Evolutionary conservation across 1,284 basidiomycete species (phyloP).

Genomic region (Apiotrichum gamsii): DNA sequence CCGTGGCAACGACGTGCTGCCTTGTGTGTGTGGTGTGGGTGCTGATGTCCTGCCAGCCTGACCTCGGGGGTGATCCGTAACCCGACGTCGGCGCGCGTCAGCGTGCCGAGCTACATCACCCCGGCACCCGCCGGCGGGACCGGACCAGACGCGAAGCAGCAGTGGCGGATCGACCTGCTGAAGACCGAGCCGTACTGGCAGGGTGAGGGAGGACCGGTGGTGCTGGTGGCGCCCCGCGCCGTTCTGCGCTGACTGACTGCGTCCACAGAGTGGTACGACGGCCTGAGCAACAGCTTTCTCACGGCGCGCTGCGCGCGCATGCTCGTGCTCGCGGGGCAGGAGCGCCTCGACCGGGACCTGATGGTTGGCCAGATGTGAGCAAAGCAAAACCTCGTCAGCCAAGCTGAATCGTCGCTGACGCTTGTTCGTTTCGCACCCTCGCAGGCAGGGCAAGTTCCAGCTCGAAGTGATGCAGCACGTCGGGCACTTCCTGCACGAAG

Average conservation of each 20-base stretch:
- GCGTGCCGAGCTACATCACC: constrained; percentile 68
- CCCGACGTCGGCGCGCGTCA: constrained; percentile 68
- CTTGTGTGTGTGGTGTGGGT: too few species aligned
- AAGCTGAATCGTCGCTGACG: not conserved
- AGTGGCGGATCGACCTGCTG: constrained; percentile 78
- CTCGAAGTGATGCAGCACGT: constrained; percentile 77
- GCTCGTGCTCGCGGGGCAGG: constrained; percentile 84
- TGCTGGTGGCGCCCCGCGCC: too few species aligned
- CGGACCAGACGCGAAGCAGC: constrained; percentile 26
- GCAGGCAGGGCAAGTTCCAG: constrained; percentile 83
- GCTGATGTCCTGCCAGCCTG: constrained; percentile 58
- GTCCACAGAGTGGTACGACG: constrained; percentile 75
- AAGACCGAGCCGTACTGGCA: constrained; percentile 83
- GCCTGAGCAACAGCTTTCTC: constrained; percentile 73
- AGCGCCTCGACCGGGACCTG: constrained; percentile 82
- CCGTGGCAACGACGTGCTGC: too few species aligned
- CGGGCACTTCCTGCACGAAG: constrained; percentile 94
- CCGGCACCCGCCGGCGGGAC: constrained; percentile 48
- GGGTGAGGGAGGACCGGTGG: too few species aligned
- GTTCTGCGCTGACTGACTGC: not conserved
- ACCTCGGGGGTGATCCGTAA: constrained; percentile 73
- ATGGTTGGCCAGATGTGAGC: constrained; percentile 93
- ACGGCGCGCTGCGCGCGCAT: constrained; percentile 69
- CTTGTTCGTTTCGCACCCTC: too few species aligned
- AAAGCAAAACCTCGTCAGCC: too few species aligned